Evolutionary conservation across 108 stramenopile genomes (phyloP), one percentile per base, ranked within the genome.

Genomic region (Nitzschia palea): DNA sequence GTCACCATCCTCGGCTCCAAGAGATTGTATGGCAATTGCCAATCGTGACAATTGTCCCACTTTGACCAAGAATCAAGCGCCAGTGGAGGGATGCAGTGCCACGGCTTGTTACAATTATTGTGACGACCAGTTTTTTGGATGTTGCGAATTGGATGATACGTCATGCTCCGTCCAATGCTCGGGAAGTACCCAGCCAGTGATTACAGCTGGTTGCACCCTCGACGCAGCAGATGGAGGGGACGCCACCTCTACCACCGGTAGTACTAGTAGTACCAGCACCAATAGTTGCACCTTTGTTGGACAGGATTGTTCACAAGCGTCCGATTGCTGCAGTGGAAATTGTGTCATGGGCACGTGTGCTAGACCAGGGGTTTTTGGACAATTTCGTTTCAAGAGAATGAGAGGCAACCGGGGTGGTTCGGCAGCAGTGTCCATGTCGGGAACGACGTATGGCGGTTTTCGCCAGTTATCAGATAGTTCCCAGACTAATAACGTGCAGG

Each of bases 241-340:
- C 47, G 47, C 15, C 37, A 18, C 5, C 48, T 5, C 15, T 22
- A 34, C n/a, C n/a, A n/a, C 32, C 20, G 55, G 37, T 40, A 12
- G 37, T 40, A 12, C 6, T 12, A 12, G 37, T 6, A 12, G 37
- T 40, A 12, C 6, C 29, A 1, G 55, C 55, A 12, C 32, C 55
- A 3, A 56, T 32, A 4, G 31, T 1, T 56, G 55, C 55, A 22
- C 18, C 10, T 1, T 17, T 6, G 40, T 42, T 20, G 40, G 22
- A 10, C 9, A 9, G 31, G 17, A 36, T 3, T 60, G 59, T 23
- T 1, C 9, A 17, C 2, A 1, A 25, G 0, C 17, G 1, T 60
- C 40, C 1, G 59, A 60, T 0, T 60, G 59, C 40, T 60, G 59
- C 59, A 60, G 37, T 32, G 9, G 31, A 10, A 36, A 40, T 12